Base-by-base conservation (phyloP, 805 yeast genomes). In the Teunomyces kruisii region DNA sequence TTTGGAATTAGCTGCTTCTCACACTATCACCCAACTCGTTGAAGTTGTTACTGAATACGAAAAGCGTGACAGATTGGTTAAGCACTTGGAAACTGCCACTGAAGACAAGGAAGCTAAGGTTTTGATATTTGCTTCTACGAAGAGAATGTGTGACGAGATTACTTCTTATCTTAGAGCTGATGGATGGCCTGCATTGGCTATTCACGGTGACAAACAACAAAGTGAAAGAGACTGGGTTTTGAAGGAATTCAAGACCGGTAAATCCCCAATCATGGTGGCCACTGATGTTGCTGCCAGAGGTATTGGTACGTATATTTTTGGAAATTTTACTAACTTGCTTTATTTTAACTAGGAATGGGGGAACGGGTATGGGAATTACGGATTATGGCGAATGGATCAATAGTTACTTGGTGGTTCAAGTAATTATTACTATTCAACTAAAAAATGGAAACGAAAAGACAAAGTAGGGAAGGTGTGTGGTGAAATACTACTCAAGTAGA, bases 201-300 rank as follows among this genome's bases (percentile, higher is more conserved):
- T 94, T 62, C 99, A 94, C 68, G 99, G 99, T 77, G 99, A 94
- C 73, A 94, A 94, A 72, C 89, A 86, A 62, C 99, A 94, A 77
- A 80, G 84, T 67, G 98, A 94, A 75, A 91, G 99, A 80, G 98
- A 94, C 75, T 94, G 98, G 98, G 98, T 92, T 58, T 76, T 94
- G 70, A 79, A 75, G 57, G 97, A 92, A 74, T 94, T 94, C 78
- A 88, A 86, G 80, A 64, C 81, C 49, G 98, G 98, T 59, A 87
- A 84, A 70, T 83, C 95, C 45, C 96, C 97, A 54, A 85, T 94
- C 62, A 90, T 94, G 97, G 96, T 91, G 66, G 99, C 99, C 51
- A 94, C 99, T 54, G 99, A 94, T 72, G 99, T 94, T 68, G 99
- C 99, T 52, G 97, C 99, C 56, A 88, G 99, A 81, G 99, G 99